A percentile compares a stretch with the other conserved stretches of the same genome.
phyloP scores from a whole-genome alignment of 257 asterid species.

The Nicotiana sylvestris region DNA sequence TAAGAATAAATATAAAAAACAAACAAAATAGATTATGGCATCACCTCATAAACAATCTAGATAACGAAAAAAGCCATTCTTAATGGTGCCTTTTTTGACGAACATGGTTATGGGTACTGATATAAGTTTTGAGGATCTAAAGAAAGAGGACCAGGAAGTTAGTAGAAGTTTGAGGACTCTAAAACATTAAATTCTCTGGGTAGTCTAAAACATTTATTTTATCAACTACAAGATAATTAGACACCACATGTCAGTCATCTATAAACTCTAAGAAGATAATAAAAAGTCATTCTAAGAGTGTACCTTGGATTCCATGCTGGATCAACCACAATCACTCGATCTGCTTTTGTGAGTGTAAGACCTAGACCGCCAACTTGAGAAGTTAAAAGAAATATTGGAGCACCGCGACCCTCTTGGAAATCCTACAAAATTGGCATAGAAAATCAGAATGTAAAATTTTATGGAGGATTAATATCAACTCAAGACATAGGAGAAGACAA shows the following conservation, averaged over 20 bases:
- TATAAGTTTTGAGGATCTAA: background rate
- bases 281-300: background rate
- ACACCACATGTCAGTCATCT: background rate
- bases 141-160: background rate
- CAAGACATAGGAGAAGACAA: slow-evolving; percentile 22
- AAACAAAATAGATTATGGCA: background rate
- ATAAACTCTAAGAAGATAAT: background rate
- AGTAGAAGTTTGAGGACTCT: background rate
- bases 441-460: slow-evolving; percentile 10
- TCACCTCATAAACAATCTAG: background rate
- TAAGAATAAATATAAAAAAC: background rate
- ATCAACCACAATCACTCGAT: slow-evolving; percentile 92
- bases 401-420: slow-evolving; percentile 83
- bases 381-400: slow-evolving; percentile 80
- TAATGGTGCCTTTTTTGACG: background rate
- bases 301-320: slow-evolving; percentile 99
- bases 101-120: background rate
- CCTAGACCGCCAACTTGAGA: slow-evolving; percentile 99
- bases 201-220: background rate
- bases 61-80: background rate
- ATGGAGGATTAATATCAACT: background rate
- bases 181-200: background rate
- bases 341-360: slow-evolving; percentile 93
- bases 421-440: slow-evolving; percentile 42
- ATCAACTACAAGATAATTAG: background rate